Evolutionary conservation across 495 filamentous ascomycete genomes (phyloP).

Genomic region (Podospora conica): DNA sequence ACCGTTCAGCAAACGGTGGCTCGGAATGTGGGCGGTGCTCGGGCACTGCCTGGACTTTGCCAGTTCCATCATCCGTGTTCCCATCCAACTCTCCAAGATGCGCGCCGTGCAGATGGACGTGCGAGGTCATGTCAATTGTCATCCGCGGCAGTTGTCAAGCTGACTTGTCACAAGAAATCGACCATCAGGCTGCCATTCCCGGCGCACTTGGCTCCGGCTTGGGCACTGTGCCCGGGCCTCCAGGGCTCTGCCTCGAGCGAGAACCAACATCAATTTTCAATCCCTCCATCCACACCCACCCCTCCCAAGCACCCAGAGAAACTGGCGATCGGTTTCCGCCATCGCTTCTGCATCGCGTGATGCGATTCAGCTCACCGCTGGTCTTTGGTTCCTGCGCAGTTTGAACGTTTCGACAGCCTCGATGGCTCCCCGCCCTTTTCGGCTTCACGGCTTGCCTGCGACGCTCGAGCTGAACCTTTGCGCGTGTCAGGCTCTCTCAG

Average conservation of each 20-base stretch:
- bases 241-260: not conserved
- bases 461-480: not conserved
- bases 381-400: not conserved
- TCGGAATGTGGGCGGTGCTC: not conserved
- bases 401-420: not conserved
- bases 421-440: not conserved
- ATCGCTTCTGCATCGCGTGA: not conserved
- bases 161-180: not conserved
- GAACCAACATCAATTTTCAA: not conserved
- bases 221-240: not conserved
- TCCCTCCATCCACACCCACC: not conserved
- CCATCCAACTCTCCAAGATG: no score
- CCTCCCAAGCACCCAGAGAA: not conserved
- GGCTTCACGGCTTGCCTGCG: not conserved
- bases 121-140: not conserved
- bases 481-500: not conserved
- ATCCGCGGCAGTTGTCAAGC: not conserved
- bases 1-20: not conserved
- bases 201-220: not conserved
- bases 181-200: not conserved
- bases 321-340: not conserved
- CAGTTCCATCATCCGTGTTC: not conserved
- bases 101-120: not conserved
- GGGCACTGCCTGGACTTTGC: not conserved
- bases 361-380: not conserved